Evolutionary conservation across 106 monocot species (phyloP), one percentile per base, ranked within the genome.

Genomic region (Amphibolis antarctica): DNA sequence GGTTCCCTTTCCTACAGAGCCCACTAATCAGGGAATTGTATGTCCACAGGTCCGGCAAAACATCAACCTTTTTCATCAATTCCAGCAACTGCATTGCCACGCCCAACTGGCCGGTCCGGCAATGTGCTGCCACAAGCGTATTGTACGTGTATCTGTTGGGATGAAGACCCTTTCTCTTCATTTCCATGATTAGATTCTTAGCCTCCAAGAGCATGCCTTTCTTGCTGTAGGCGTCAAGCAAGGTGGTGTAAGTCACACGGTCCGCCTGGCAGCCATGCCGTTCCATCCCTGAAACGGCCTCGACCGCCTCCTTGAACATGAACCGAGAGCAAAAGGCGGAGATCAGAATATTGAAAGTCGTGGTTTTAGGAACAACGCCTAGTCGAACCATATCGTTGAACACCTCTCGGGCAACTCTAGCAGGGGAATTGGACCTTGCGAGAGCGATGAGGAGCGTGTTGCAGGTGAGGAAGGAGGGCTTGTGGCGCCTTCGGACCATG

Each of bases 311-410:
- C 23, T 69, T 53, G 54, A 87, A 71, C 43, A 60, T 55, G 30
- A 51, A 57, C 10, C 68, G 50, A 19, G 78, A 76, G 71, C 77
- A 79, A 36, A 80, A 53, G 12, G 70, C 68, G 18, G 76, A 73
- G 48, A 82, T 77, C 55, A 98, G 74, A 49, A 91, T 82, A 53
- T 98, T 96, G 77, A 98, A 90, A 30, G 84, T 90, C 69, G 36
- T 10, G 30, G 42, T 44, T 23, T 66, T 81, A 3, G 96, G 96
- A 31, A 44, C 0, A 27, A 92, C 68, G 17, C 92, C 84, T 3
- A 92, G 69, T 12, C 49, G 28, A 48, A 87, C n/a, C 66, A 92
- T 74, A 30, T 79, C 75, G 55, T 58, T 50, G 73, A 79, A 92
- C 18, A 76, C 28, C 28, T 62, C 31, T 1, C 72, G 66, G 1